phyloP scores from a whole-genome alignment of 805 yeast species.

The Candida ficus region DNA sequence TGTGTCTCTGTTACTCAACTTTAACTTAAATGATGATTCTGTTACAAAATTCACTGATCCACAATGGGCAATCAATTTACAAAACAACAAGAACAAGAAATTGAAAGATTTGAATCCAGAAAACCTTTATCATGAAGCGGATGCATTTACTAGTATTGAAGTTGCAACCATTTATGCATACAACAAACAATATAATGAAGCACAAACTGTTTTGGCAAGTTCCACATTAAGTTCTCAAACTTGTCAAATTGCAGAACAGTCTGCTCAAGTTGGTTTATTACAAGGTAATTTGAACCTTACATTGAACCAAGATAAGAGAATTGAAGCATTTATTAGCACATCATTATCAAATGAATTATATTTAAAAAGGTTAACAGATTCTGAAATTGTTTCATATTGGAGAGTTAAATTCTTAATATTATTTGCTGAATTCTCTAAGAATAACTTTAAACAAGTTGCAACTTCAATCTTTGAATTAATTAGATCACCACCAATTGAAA shows the following conservation, averaged over 20 bases:
- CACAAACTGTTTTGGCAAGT: constrained; percentile 15
- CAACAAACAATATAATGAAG: constrained; percentile 18
- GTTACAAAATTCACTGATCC: constrained; percentile 3
- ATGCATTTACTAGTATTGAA: constrained; percentile 13
- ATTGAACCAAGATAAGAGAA: constrained; percentile 21
- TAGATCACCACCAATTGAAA: constrained; percentile 15
- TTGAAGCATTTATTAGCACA: constrained; percentile 19
- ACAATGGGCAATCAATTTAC: constrained; percentile 6
- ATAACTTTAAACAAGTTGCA: constrained; percentile 18
- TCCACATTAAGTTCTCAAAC: constrained; percentile 13
- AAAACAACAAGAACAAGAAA: constrained; percentile 3
- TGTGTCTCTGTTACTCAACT: constrained; percentile 3
- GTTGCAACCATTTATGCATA: constrained; percentile 16
- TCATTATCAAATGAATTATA: constrained; percentile 22
- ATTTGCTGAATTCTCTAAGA: constrained; percentile 22
- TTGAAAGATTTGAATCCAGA: constrained; percentile 15
- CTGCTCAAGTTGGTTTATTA: constrained; percentile 21
- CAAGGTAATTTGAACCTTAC: constrained; percentile 14
- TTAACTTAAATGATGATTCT: background rate
- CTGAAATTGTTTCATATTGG: constrained; percentile 24
- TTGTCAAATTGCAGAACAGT: constrained; percentile 18
- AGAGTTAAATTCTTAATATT: constrained; percentile 22
- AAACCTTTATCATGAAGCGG: constrained; percentile 22
- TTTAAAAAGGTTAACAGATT: constrained; percentile 18
- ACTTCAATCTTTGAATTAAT: constrained; percentile 11